A percentile compares a stretch with the other conserved stretches of the same genome.
These are phyloP conservation scores for Lodderomyces jiufengensis DNA, from an alignment of 1,139 yeast species.

Conservation along the genomic window DNA sequence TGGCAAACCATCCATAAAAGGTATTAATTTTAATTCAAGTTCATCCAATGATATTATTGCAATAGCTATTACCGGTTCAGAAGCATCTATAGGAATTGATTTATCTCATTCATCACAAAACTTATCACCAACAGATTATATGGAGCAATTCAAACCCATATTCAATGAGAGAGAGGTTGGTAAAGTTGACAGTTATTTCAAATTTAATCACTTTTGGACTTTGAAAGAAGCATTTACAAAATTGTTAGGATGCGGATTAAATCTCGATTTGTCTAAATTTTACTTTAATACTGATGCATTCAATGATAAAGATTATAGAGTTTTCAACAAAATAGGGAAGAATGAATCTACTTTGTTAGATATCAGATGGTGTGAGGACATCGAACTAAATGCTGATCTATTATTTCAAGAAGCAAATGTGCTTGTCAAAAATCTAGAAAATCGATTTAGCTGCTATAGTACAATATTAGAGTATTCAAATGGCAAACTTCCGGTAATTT, in stretches of 20 bases:
- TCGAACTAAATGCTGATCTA: conserved; percentile 11
- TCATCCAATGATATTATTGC: conserved; percentile 52
- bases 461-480: conserved; percentile 8
- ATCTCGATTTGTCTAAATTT: conserved; percentile 42
- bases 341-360: conserved; percentile 5
- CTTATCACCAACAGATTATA: conserved; percentile 27
- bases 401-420: conserved; percentile 10
- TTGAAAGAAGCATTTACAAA: conserved; percentile 70
- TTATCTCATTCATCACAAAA: conserved; percentile 54
- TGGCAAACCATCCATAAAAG: conserved; percentile 34
- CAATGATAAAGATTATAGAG: conserved; percentile 3
- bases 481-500: not conserved
- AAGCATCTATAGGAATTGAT: conserved; percentile 53
- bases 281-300: conserved; percentile 11
- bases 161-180: conserved; percentile 43
- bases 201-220: conserved; percentile 64
- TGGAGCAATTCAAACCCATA: conserved; percentile 47
- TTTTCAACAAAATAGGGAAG: not conserved
- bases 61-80: conserved; percentile 36
- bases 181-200: conserved; percentile 18
- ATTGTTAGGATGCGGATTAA: conserved; percentile 58
- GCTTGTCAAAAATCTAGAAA: conserved; percentile 12
- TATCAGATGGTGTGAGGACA: conserved; percentile 15
- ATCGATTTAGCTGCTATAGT: conserved; percentile 20
- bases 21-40: conserved; percentile 47